These are phyloP conservation scores for Primulina eburnea DNA, from an alignment of 257 asterid species.

Conservation along the genomic window DNA sequence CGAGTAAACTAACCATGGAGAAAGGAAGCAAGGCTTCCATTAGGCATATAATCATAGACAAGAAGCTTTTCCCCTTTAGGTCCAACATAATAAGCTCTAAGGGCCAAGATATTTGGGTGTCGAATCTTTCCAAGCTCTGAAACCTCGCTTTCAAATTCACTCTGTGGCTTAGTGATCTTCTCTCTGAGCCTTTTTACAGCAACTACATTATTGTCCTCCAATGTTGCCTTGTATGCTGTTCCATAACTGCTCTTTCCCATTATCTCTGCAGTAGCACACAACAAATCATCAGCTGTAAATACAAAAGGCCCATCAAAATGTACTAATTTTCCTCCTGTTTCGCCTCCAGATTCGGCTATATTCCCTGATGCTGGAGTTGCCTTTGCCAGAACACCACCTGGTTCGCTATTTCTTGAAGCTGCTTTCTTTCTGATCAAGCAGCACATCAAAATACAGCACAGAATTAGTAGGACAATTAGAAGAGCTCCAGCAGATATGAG, in stretches of 20 bases:
- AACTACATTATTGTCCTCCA: slow-evolving; percentile 78
- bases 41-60: slow-evolving; percentile 78
- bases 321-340: slow-evolving; percentile 84
- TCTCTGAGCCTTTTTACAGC: slow-evolving; percentile 90
- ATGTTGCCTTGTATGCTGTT: slow-evolving; percentile 85
- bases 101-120: slow-evolving; percentile 64
- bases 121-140: slow-evolving; percentile 75
- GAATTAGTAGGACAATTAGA: slow-evolving; percentile 31
- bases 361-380: slow-evolving; percentile 16
- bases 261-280: slow-evolving; percentile 94
- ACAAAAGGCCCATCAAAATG: slow-evolving; percentile 92
- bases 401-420: slow-evolving; percentile 27
- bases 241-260: slow-evolving; percentile 94
- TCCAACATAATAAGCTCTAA: slow-evolving; percentile 89
- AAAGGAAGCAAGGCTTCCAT: slow-evolving; percentile 89
- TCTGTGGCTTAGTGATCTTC: slow-evolving; percentile 80
- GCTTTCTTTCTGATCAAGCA: slow-evolving; percentile 43
- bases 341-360: slow-evolving; percentile 49
- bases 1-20: slow-evolving; percentile 62
- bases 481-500: slow-evolving; percentile 46
- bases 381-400: slow-evolving; percentile 17
- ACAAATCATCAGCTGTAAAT: slow-evolving; percentile 81
- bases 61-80: slow-evolving; percentile 99
- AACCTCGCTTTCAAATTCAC: slow-evolving; percentile 81
- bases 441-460: slow-evolving; percentile 44